Conservation (phyloP, 352 stramenopile species). For the Phytopythium mirpurense region DNA sequence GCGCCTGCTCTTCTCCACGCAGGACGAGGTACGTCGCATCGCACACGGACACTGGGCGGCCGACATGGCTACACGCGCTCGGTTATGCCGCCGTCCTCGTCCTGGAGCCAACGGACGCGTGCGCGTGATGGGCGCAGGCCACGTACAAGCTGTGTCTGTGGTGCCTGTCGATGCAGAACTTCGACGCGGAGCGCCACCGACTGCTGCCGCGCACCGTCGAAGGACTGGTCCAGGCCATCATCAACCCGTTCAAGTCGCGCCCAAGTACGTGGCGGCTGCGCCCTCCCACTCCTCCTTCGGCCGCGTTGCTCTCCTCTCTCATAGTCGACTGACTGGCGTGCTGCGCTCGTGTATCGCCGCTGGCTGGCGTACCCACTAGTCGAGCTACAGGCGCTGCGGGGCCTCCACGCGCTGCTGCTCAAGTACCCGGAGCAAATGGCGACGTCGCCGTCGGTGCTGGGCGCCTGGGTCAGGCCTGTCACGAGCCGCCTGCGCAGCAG, state of each 20-base stretch:
- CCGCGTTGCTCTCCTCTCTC: no score
- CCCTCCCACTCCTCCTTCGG: no score
- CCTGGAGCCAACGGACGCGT: not conserved
- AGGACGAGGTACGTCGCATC: conserved; percentile 26
- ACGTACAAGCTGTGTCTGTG: conserved; percentile 73
- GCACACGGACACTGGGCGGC: not conserved
- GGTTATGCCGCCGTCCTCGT: no score
- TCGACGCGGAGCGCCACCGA: conserved; percentile 35
- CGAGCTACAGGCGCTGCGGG: conserved; percentile 59
- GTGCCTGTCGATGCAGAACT: conserved; percentile 59
- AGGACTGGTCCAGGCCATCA: conserved; percentile 54
- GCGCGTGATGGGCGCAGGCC: conserved; percentile 6
- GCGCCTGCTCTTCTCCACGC: conserved; percentile 42
- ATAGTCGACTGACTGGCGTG: not conserved
- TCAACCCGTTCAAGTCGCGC: conserved; percentile 70
- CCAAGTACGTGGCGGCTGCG: conserved; percentile 30
- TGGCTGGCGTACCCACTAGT: conserved; percentile 17
- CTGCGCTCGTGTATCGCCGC: not conserved
- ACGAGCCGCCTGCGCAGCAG: conserved; percentile 51
- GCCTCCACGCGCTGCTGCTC: conserved; percentile 42
- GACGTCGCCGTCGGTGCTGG: conserved; percentile 18
- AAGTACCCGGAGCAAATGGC: conserved; percentile 43
- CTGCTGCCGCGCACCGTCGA: conserved; percentile 52
- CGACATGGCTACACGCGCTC: not conserved
- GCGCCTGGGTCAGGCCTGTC: conserved; percentile 45